These are phyloP conservation scores for Diaporthe amygdali DNA, from an alignment of 2,329 filamentous ascomycete species.

Conservation along the genomic window DNA sequence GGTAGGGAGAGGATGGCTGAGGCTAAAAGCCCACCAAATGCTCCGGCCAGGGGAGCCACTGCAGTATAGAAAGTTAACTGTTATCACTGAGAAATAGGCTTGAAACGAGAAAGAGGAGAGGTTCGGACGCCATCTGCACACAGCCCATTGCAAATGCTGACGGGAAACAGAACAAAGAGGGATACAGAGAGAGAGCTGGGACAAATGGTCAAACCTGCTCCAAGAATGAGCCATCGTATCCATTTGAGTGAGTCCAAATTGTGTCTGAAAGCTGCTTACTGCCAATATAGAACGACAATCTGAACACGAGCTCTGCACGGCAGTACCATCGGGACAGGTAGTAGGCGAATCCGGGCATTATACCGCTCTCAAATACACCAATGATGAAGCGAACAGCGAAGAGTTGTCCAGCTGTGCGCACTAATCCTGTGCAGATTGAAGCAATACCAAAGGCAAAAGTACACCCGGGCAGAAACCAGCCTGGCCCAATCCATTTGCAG, in stretches of 20 bases:
- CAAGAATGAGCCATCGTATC: too few species aligned
- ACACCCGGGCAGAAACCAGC: constrained; percentile 64
- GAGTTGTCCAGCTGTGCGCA: constrained; percentile 49
- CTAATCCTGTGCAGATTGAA: constrained; percentile 64
- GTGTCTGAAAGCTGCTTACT: too few species aligned
- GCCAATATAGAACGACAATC: constrained; percentile 66
- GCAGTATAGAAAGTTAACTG: constrained; percentile 71
- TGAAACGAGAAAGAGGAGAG: too few species aligned
- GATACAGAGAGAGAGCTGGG: too few species aligned
- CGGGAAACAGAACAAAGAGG: too few species aligned
- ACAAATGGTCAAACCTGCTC: too few species aligned
- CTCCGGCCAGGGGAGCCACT: constrained; percentile 67
- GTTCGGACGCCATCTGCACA: too few species aligned
- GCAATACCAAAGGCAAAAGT: constrained; percentile 61
- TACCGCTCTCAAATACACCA: constrained; percentile 66
- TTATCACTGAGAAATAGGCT: too few species aligned
- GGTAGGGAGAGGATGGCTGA: constrained; percentile 66
- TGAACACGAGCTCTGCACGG: constrained; percentile 65
- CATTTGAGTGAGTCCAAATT: too few species aligned
- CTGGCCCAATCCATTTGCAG: constrained; percentile 68
- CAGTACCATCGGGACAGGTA: constrained; percentile 68
- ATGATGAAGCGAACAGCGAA: constrained; percentile 64
- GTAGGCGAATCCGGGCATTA: constrained; percentile 69
- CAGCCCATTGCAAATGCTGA: too few species aligned
- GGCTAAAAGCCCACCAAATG: constrained; percentile 67